Conservation (phyloP, 75 land plant species). For the Cryptomeria japonica region DNA sequence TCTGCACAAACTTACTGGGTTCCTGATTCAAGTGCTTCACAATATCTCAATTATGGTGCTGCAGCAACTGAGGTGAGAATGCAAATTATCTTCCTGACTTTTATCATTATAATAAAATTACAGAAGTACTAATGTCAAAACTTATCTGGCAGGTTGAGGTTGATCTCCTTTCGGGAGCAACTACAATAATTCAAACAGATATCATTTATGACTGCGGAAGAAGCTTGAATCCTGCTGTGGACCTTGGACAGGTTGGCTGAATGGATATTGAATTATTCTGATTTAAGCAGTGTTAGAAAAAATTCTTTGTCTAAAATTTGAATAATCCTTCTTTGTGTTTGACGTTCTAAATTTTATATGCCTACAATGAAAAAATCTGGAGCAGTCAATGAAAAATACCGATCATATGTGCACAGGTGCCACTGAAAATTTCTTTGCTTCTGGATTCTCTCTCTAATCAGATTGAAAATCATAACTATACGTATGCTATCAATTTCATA, state of each 20-base stretch:
- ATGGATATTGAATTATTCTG: not conserved
- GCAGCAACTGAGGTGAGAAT: constrained; percentile 73
- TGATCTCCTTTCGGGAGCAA: constrained; percentile 79
- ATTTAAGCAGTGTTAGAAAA: not conserved
- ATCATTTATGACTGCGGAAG: constrained; percentile 83
- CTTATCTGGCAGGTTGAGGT: constrained; percentile 70
- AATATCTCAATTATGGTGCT: constrained; percentile 85
- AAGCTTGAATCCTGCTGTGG: constrained; percentile 95
- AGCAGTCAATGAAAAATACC: too few relatives aligned
- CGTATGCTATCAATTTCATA: too few relatives aligned
- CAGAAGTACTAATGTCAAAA: not conserved
- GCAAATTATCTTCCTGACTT: constrained; percentile 2
- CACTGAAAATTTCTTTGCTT: not conserved
- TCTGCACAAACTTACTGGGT: constrained; percentile 59
- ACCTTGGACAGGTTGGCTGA: constrained; percentile 85
- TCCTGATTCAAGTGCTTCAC: constrained; percentile 37
- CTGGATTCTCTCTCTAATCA: not conserved
- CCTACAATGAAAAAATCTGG: not conserved
- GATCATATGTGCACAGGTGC: not conserved
- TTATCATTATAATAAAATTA: not conserved
- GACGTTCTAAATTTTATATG: not conserved
- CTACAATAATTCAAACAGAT: constrained; percentile 67
- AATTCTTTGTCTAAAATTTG: not conserved
- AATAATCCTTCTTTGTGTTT: not conserved
- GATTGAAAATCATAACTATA: too few relatives aligned